Evolutionary conservation across 1,139 yeast species (phyloP).

Genomic region (Magnusiomyces clavatus): DNA sequence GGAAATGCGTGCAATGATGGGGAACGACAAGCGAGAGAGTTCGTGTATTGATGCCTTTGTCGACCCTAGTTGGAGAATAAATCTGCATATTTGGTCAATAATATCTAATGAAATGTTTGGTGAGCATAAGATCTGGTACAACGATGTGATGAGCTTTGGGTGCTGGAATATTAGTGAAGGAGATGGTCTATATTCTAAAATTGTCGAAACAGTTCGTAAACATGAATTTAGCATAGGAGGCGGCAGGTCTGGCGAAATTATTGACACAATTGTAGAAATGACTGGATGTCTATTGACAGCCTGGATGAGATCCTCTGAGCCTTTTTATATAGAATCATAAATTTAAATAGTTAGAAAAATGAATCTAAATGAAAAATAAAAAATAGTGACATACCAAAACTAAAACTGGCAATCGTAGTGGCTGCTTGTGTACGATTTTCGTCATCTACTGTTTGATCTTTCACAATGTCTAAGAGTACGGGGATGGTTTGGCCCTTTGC

Average conservation of each 20-base stretch:
- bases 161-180: conserved; percentile 18
- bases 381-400: conserved; percentile 18
- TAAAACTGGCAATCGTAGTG: conserved; percentile 27
- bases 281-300: conserved; percentile 20
- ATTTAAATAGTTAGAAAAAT: not conserved
- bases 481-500: conserved; percentile 23
- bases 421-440: conserved; percentile 27
- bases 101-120: conserved; percentile 15
- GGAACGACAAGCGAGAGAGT: conserved; percentile 15
- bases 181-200: conserved; percentile 21
- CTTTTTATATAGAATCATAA: conserved; percentile 4
- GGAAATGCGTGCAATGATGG: conserved; percentile 18
- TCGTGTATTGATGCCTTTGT: conserved; percentile 12
- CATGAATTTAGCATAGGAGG: conserved; percentile 21
- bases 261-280: conserved; percentile 19
- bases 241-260: conserved; percentile 13
- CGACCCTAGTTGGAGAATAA: conserved; percentile 24
- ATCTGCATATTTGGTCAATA: conserved; percentile 21
- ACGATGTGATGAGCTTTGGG: conserved; percentile 21
- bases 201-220: conserved; percentile 23
- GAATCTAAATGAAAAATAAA: not conserved
- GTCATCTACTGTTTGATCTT: conserved; percentile 8
- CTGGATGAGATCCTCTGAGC: conserved; percentile 20
- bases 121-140: conserved; percentile 18
- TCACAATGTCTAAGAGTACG: conserved; percentile 23